Conservation (phyloP, 2,329 filamentous ascomycete species). For the Verticillium tricorpus region DNA sequence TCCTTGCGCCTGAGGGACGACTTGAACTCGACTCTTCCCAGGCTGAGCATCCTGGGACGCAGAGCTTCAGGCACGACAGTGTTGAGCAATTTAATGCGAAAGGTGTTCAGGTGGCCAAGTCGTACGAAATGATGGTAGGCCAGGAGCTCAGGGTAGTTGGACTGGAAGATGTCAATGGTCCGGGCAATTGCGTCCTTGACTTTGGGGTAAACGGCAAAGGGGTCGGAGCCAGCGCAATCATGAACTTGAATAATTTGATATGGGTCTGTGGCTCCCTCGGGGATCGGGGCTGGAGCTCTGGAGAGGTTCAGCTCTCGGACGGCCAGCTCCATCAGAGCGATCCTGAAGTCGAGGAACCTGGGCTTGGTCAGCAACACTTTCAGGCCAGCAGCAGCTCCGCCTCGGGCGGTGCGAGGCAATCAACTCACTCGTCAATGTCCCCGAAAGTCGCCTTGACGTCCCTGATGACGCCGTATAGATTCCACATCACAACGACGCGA, state of each 20-base stretch:
- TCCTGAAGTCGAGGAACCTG: neutral
- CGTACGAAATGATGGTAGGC: neutral
- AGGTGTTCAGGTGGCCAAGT: neutral
- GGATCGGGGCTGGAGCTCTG: slow-evolving; percentile 65
- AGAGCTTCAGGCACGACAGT: neutral
- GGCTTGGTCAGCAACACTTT: neutral
- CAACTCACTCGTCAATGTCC: slow-evolving; percentile 68
- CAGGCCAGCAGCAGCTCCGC: too few relatives aligned
- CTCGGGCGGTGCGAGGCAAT: neutral
- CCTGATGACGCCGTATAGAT: slow-evolving; percentile 87
- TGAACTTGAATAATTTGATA: slow-evolving; percentile 93
- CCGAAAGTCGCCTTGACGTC: slow-evolving; percentile 80
- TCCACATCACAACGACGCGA: slow-evolving; percentile 76
- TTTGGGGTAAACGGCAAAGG: slow-evolving; percentile 73
- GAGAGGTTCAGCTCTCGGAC: slow-evolving; percentile 68
- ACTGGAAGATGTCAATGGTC: neutral
- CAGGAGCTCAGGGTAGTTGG: neutral
- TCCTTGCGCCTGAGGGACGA: neutral
- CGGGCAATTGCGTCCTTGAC: slow-evolving; percentile 46
- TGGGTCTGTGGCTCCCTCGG: slow-evolving; percentile 70
- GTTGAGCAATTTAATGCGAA: neutral
- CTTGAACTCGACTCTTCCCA: neutral
- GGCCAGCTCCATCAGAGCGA: slow-evolving; percentile 80
- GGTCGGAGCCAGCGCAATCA: slow-evolving; percentile 85
- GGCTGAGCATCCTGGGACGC: neutral